Percentiles rank a stretch among this genome's conserved stretches.
Evolutionary conservation across 345 rosid species (phyloP).

Genomic region (Nasturtium officinale): DNA sequence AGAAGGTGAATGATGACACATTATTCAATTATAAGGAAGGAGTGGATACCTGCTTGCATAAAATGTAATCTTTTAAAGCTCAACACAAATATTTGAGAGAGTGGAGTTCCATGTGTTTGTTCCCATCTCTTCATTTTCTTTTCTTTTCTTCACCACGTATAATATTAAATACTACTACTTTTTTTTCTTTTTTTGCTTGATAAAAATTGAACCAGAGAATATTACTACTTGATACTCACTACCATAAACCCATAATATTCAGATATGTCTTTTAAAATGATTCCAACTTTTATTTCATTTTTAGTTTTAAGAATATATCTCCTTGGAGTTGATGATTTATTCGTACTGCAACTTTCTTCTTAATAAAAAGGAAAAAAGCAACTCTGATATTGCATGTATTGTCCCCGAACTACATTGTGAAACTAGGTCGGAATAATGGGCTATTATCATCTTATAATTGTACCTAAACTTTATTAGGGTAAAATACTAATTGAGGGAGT

Average conservation of each 20-base stretch:
- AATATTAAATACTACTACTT: background rate
- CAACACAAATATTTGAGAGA: constrained; percentile 21
- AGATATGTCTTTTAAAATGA: background rate
- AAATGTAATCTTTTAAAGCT: constrained; percentile 4
- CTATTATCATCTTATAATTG: background rate
- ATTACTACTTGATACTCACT: background rate
- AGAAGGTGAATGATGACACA: constrained; percentile 32
- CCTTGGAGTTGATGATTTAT: constrained; percentile 9
- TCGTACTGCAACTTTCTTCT: background rate
- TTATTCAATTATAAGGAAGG: background rate
- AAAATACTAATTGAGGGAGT: background rate
- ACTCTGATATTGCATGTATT: constrained; percentile 3
- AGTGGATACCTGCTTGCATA: constrained; percentile 13
- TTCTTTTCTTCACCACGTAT: constrained; percentile 11
- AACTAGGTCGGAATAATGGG: background rate
- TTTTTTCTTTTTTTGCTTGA: too few species aligned
- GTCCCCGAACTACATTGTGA: background rate
- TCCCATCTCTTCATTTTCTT: constrained; percentile 24
- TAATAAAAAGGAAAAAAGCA: background rate
- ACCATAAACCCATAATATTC: background rate
- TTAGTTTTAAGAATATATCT: background rate
- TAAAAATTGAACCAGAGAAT: too few species aligned
- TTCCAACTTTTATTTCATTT: background rate
- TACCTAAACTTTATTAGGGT: background rate
- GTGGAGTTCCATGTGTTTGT: constrained; percentile 40